Conservation (phyloP, 2,329 filamentous ascomycete genomes). For the Penicillium vulpinum region DNA sequence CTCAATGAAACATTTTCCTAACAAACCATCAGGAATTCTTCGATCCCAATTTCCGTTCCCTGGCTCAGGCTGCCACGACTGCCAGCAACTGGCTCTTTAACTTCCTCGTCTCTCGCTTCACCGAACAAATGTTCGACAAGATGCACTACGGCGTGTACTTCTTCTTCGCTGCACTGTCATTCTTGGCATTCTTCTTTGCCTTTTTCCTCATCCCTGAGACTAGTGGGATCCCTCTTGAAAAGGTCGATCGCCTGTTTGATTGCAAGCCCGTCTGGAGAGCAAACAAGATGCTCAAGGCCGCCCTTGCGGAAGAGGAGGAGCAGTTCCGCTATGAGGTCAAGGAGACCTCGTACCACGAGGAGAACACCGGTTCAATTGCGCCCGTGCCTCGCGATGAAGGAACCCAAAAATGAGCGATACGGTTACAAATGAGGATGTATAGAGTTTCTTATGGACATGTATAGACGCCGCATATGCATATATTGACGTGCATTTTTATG, state of each 20-base stretch:
- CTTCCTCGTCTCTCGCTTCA: conserved; percentile 39
- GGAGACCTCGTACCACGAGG: conserved; percentile 21
- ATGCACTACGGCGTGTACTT: conserved; percentile 65
- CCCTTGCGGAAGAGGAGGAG: conserved; percentile 38
- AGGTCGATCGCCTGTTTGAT: conserved; percentile 63
- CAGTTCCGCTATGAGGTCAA: conserved; percentile 36
- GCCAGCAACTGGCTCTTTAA: conserved; percentile 40
- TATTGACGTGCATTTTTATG: not conserved
- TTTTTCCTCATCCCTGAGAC: conserved; percentile 67
- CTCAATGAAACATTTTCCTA: not conserved
- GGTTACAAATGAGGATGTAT: not conserved
- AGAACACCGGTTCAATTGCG: conserved; percentile 9
- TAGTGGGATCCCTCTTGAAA: conserved; percentile 64
- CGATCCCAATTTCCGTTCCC: conserved; percentile 65
- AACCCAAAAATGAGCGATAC: not conserved
- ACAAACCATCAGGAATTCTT: conserved; percentile 60
- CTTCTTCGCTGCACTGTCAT: conserved; percentile 66
- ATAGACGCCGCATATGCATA: conserved; percentile 1
- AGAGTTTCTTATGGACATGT: not conserved
- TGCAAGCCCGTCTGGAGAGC: conserved; percentile 39
- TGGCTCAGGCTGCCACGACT: conserved; percentile 68
- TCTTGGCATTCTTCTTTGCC: conserved; percentile 59
- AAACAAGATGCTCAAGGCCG: conserved; percentile 35
- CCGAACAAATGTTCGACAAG: conserved; percentile 42
- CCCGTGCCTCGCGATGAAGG: not conserved